Evolutionary conservation across 176 grass and related monocot species (phyloP).

Genomic region (Zoysia pacifica): DNA sequence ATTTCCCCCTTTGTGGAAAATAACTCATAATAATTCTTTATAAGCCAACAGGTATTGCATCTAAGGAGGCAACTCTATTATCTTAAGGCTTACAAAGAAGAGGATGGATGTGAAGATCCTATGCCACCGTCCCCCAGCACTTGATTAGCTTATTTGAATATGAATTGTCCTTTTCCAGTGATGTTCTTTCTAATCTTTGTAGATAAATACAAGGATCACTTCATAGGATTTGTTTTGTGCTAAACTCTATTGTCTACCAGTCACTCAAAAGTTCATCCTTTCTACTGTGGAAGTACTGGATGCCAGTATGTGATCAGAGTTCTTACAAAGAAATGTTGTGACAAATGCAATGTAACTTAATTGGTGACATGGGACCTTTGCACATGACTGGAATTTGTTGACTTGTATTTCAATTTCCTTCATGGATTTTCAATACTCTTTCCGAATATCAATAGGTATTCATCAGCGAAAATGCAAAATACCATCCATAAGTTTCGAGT

Average conservation of each 20-base stretch:
- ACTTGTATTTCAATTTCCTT: neutral
- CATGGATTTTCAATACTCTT: too few relatives aligned
- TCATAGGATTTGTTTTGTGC: neutral
- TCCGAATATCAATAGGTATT: neutral
- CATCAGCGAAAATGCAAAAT: neutral
- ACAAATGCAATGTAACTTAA: neutral
- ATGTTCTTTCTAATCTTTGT: neutral
- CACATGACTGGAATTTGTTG: neutral
- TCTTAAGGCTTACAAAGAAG: conserved; percentile 50
- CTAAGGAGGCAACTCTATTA: conserved; percentile 63
- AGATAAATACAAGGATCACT: neutral
- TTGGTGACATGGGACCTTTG: conserved; percentile 11
- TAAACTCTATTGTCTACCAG: neutral
- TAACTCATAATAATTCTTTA: conserved; percentile 15
- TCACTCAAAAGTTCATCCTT: neutral
- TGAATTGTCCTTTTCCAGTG: neutral
- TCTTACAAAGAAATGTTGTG: neutral
- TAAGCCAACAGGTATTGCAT: conserved; percentile 61
- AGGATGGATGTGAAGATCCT: conserved; percentile 40
- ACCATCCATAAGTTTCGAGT: neutral
- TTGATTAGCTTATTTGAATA: neutral
- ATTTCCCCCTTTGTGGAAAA: neutral
- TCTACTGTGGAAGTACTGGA: neutral
- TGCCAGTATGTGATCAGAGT: neutral
- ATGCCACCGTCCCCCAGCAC: conserved; percentile 38